Conservation (phyloP, 106 monocot species). For the Acorus gramineus region DNA sequence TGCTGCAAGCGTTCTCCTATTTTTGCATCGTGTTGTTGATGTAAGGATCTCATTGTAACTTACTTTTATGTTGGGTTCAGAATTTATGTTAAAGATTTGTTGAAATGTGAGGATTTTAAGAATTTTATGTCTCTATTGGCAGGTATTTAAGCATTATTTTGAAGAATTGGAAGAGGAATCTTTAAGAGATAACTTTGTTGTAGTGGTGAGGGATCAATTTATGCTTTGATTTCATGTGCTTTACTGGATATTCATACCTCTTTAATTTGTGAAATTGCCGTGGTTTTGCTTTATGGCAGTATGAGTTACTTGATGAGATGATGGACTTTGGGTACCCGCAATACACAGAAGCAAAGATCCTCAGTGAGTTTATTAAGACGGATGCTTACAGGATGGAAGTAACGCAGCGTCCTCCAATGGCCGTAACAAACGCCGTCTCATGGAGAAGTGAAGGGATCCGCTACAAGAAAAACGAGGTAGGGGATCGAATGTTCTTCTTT, state of each 20-base stretch:
- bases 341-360: constrained; percentile 89
- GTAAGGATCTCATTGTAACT: constrained; percentile 16
- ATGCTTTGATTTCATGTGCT: not conserved
- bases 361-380: constrained; percentile 94
- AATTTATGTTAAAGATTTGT: no score
- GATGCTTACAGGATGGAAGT: constrained; percentile 99
- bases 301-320: constrained; percentile 92
- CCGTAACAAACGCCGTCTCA: constrained; percentile 97
- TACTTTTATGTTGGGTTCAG: no score
- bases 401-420: constrained; percentile 90
- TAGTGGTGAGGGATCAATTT: constrained; percentile 54
- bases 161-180: constrained; percentile 96
- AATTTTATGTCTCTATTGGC: constrained; percentile 2
- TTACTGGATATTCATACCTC: not conserved
- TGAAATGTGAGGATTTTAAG: not conserved
- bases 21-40: constrained; percentile 77
- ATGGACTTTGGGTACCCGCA: constrained; percentile 99
- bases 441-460: constrained; percentile 94
- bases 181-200: constrained; percentile 94
- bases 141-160: constrained; percentile 99
- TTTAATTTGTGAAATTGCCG: not conserved
- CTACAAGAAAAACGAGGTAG: constrained; percentile 99
- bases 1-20: constrained; percentile 79
- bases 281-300: constrained; percentile 25
- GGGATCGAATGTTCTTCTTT: constrained; percentile 1